A percentile compares a stretch with the other conserved stretches of the same genome.
Evolutionary conservation across 1,284 basidiomycete genomes (phyloP).

Genomic region (Ustilago loliicola): DNA sequence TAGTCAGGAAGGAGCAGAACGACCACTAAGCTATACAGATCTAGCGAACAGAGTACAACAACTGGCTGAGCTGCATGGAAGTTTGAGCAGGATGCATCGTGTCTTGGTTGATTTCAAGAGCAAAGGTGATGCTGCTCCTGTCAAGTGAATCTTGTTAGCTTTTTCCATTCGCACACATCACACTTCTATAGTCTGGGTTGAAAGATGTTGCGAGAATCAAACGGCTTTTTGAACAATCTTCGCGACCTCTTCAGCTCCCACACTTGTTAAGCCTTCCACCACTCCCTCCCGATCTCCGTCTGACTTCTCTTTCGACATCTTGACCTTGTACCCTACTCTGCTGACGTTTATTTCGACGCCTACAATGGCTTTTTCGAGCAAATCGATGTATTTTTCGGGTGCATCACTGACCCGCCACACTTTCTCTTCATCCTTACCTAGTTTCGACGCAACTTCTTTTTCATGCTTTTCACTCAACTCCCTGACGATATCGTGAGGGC

Average conservation of each 20-base stretch:
- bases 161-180: background rate
- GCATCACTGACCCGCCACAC: slow-evolving; percentile 71
- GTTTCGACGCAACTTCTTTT: background rate
- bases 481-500: slow-evolving; percentile 12
- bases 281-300: slow-evolving; percentile 71
- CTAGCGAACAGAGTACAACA: slow-evolving; percentile 29
- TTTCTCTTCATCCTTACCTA: background rate
- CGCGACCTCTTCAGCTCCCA: slow-evolving; percentile 51
- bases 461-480: slow-evolving; percentile 32
- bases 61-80: slow-evolving; percentile 39
- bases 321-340: slow-evolving; percentile 71
- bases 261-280: slow-evolving; percentile 67
- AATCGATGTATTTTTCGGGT: slow-evolving; percentile 70
- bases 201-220: background rate
- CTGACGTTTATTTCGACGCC: slow-evolving; percentile 71
- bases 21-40: slow-evolving; percentile 43
- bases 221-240: slow-evolving; percentile 7
- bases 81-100: slow-evolving; percentile 47
- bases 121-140: slow-evolving; percentile 5
- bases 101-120: slow-evolving; percentile 47
- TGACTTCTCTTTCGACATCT: slow-evolving; percentile 71
- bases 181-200: background rate
- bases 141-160: background rate
- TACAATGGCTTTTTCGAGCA: slow-evolving; percentile 71
- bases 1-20: background rate